These are phyloP conservation scores for Fistulina hepatica DNA, from an alignment of 1,284 basidiomycete genomes.

Conservation along the genomic window DNA sequence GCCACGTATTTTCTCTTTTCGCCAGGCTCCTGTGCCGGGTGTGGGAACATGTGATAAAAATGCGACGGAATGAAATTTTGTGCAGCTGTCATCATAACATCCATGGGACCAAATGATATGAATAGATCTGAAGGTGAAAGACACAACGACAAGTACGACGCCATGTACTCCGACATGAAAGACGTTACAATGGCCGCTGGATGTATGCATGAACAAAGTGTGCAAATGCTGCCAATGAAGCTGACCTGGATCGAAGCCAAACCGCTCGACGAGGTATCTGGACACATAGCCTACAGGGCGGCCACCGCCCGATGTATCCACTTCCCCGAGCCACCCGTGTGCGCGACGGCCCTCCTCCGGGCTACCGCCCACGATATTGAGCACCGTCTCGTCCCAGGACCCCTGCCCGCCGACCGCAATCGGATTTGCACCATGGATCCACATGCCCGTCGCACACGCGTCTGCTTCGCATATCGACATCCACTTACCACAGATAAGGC, in stretches of 20 bases:
- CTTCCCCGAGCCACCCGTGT: conserved; percentile 65
- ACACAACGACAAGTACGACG: conserved; percentile 63
- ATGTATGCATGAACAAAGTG: conserved; percentile 1
- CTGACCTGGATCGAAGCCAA: conserved; percentile 66
- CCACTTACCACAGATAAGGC: conserved; percentile 60
- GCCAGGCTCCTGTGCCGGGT: conserved; percentile 63
- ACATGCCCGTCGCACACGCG: conserved; percentile 66
- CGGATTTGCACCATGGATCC: conserved; percentile 39
- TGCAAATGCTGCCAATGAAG: conserved; percentile 3
- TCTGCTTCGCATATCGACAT: conserved; percentile 64
- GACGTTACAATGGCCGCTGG: conserved; percentile 62
- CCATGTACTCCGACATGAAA: conserved; percentile 65
- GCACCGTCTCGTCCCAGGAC: conserved; percentile 66
- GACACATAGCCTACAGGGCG: conserved; percentile 56
- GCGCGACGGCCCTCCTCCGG: conserved; percentile 59
- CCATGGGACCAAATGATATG: conserved; percentile 69
- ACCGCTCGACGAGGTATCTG: conserved; percentile 66
- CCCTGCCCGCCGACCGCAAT: conserved; percentile 29
- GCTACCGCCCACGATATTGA: conserved; percentile 67
- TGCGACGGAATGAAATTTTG: conserved; percentile 61
- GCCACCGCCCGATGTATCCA: conserved; percentile 48
- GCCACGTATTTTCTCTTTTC: conserved; percentile 66
- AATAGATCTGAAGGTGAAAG: conserved; percentile 62
- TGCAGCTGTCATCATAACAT: conserved; percentile 60
- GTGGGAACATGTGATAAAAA: conserved; percentile 58